Percentiles rank a stretch among this genome's conserved stretches.
phyloP scores from a whole-genome alignment of 2,329 filamentous ascomycete genomes.

The Triangularia verruculosa region DNA sequence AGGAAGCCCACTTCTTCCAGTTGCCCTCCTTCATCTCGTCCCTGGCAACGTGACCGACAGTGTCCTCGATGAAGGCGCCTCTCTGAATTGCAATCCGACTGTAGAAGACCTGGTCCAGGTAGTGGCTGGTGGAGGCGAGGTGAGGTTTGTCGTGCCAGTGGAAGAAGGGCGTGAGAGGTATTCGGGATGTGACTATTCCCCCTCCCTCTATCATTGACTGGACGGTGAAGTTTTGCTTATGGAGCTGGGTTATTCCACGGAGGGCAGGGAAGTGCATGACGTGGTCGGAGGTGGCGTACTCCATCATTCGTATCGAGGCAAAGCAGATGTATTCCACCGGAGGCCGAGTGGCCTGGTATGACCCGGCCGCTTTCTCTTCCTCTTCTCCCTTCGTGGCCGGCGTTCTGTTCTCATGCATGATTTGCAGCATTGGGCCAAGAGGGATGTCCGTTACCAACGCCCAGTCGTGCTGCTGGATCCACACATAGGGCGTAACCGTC shows the following conservation, averaged over 20 bases:
- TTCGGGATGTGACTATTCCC: constrained; percentile 12
- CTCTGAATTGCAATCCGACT: constrained; percentile 47
- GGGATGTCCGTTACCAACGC: constrained; percentile 45
- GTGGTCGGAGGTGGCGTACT: constrained; percentile 48
- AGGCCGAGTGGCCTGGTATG: constrained; percentile 9
- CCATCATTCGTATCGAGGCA: constrained; percentile 49
- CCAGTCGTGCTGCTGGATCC: constrained; percentile 60
- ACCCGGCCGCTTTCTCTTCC: not conserved
- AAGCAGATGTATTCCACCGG: constrained; percentile 54
- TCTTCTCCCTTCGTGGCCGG: constrained; percentile 11
- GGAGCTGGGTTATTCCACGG: constrained; percentile 38
- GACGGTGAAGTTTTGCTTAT: constrained; percentile 41
- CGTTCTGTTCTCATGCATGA: constrained; percentile 40
- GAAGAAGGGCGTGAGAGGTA: constrained; percentile 54
- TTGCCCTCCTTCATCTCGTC: constrained; percentile 53
- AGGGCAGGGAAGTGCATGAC: constrained; percentile 43
- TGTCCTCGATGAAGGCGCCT: constrained; percentile 57
- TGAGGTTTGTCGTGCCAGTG: constrained; percentile 61
- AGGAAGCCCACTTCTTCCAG: constrained; percentile 53
- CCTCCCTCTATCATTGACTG: not conserved
- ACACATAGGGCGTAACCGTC: constrained; percentile 49
- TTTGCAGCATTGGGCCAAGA: constrained; percentile 40
- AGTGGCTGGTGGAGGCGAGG: constrained; percentile 47
- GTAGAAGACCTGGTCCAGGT: constrained; percentile 49
- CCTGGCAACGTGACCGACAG: constrained; percentile 52